Evolutionary conservation across 441 rosid species (phyloP).

Genomic region (Flueggea neowawraea): DNA sequence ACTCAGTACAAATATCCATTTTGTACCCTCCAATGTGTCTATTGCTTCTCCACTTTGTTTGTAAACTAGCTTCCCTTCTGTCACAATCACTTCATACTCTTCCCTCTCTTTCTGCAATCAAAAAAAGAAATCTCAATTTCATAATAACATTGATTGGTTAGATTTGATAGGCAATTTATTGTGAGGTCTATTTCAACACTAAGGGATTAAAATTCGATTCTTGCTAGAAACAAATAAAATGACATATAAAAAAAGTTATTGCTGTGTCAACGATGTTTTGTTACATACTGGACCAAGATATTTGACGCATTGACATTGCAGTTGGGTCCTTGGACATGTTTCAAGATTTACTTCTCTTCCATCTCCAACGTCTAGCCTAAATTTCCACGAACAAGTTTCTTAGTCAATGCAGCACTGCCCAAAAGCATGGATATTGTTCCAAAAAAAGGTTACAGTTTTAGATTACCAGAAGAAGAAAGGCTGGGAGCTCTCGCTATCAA

Average conservation of each 20-base stretch:
- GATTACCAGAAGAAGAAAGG: constrained; percentile 96
- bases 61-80: constrained; percentile 58
- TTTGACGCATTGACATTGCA: constrained; percentile 87
- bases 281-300: constrained; percentile 87
- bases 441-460: neutral
- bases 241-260: neutral
- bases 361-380: constrained; percentile 96
- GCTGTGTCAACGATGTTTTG: neutral
- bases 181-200: too few relatives aligned
- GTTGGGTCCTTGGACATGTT: constrained; percentile 58
- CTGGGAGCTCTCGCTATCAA: constrained; percentile 68
- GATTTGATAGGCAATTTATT: too few relatives aligned
- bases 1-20: constrained; percentile 96
- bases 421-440: too few relatives aligned
- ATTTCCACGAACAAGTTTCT: constrained; percentile 11
- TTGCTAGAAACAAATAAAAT: too few relatives aligned
- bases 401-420: neutral
- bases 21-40: constrained; percentile 52
- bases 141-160: too few relatives aligned
- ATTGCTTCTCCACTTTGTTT: constrained; percentile 55
- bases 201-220: too few relatives aligned
- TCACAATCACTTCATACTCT: constrained; percentile 72
- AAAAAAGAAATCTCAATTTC: neutral
- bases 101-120: constrained; percentile 69
- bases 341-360: constrained; percentile 83